Evolutionary conservation across 768 basidiomycete species (phyloP), one percentile per base, ranked within the genome.

Genomic region (Coprinellus micaceus): DNA sequence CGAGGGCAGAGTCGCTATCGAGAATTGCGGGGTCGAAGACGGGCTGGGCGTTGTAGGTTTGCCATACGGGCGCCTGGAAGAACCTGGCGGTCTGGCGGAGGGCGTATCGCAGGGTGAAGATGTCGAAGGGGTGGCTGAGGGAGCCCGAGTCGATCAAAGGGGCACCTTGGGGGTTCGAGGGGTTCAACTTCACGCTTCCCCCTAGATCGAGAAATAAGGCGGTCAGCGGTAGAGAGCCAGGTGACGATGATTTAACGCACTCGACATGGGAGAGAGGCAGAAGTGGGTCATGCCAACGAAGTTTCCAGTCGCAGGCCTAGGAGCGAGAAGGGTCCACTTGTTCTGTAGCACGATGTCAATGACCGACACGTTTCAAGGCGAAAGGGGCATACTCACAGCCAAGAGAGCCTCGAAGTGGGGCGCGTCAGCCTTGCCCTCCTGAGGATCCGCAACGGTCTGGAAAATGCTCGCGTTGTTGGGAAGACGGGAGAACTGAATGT

Each of bases 361-460:
- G n/a, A 41, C n/a, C n/a, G 40, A 17, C 40, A 41, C 6, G 36
- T 12, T 36, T 46, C 28, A 26, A 2, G 10, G 3, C 26, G 25
- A 33, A 12, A 53, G n/a, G 19, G 11, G 11, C 52, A 39, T 44
- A 37, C 36, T 50, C 56, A 77, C 77, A 41, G 57, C 57, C 36
- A 74, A 65, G 1, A 72, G 53, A 2, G 73, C 50, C 56, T 77
- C 77, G 29, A 61, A 66, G 56, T 77, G 74, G 5, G 74, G 47
- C 10, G 47, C 28, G 28, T 48, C 58, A 0, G 72, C 55, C 15
- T 63, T 64, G 9, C 68, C 67, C 0, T 76, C 76, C 21, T 72
- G 60, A 50, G 72, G 70, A 55, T 74, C 70, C 2, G 59, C 17
- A 19, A 45, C 33, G 13, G 53, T 46, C 21, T 59, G 44, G 39